A percentile compares a stretch with the other conserved stretches of the same genome.
These are phyloP conservation scores for Schizosaccharomyces octosporus DNA, from an alignment of 805 yeast genomes.

Conservation along the genomic window DNA sequence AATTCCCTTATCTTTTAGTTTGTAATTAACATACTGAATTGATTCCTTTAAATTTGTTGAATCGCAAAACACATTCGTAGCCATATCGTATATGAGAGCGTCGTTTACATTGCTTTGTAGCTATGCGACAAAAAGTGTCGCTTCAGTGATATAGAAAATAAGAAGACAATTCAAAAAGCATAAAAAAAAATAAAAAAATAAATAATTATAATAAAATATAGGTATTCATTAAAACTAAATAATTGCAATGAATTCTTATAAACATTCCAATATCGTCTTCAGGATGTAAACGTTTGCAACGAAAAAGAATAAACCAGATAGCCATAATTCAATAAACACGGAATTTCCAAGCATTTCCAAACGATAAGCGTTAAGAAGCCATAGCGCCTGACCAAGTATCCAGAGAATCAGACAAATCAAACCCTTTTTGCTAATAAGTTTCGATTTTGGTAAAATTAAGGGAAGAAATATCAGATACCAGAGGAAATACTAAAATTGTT, in stretches of 20 bases:
- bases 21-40: neutral
- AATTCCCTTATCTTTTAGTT: neutral
- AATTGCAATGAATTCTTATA: neutral
- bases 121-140: no score
- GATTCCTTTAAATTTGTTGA: neutral
- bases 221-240: neutral
- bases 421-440: slow-evolving; percentile 16
- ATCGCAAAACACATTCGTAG: neutral
- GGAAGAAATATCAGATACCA: slow-evolving; percentile 85
- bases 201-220: no score
- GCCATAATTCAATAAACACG: neutral
- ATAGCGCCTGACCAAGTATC: slow-evolving; percentile 21
- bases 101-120: neutral
- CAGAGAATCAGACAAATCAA: slow-evolving; percentile 26
- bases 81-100: neutral
- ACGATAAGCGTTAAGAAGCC: slow-evolving; percentile 1
- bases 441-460: slow-evolving; percentile 25
- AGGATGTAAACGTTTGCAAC: neutral
- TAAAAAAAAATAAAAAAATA: no score
- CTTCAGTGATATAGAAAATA: no score
- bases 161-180: no score
- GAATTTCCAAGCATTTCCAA: slow-evolving; percentile 1
- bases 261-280: neutral
- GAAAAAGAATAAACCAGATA: neutral
- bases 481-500: slow-evolving; percentile 35